Percentiles rank a stretch among this genome's conserved stretches.
Conservation (phyloP, 176 grass and related monocot species). For the Urochloa ruziziensis region DNA sequence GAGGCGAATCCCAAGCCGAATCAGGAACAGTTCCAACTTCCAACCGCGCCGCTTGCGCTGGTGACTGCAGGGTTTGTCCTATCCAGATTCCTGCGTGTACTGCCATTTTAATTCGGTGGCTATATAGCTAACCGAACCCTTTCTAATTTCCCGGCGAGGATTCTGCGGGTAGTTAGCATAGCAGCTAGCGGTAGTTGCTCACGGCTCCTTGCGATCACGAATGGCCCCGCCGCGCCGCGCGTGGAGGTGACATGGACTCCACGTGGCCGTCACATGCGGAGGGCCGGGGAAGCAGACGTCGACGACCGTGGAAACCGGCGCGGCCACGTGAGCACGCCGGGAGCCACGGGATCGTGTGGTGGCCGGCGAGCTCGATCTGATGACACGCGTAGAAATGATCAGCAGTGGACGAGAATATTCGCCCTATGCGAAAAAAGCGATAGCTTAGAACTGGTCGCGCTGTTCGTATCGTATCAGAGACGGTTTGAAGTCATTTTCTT, state of each 20-base stretch:
- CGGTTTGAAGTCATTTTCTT: background rate
- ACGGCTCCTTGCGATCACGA: background rate
- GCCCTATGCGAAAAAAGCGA: background rate
- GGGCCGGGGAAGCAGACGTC: background rate
- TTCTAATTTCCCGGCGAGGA: background rate
- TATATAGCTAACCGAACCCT: too few relatives aligned
- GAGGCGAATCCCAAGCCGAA: background rate
- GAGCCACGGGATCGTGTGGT: constrained; percentile 13
- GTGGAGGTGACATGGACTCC: constrained; percentile 28
- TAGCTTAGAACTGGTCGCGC: background rate
- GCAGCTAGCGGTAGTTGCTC: background rate
- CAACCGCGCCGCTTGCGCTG: background rate
- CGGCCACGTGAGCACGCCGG: constrained; percentile 23
- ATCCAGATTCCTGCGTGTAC: background rate
- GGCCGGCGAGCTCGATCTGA: background rate
- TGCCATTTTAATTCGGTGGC: too few relatives aligned
- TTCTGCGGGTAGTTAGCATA: background rate
- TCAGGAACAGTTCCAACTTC: background rate
- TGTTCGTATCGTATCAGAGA: background rate
- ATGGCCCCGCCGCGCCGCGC: background rate
- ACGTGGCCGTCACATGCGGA: constrained; percentile 1
- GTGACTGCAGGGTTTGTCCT: background rate
- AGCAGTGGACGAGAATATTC: background rate
- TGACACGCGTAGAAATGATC: background rate
- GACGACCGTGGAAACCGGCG: background rate